Percentiles rank a stretch among this genome's conserved stretches.
Evolutionary conservation across 345 rosid species (phyloP).

Genomic region (Eucalyptus sp.): DNA sequence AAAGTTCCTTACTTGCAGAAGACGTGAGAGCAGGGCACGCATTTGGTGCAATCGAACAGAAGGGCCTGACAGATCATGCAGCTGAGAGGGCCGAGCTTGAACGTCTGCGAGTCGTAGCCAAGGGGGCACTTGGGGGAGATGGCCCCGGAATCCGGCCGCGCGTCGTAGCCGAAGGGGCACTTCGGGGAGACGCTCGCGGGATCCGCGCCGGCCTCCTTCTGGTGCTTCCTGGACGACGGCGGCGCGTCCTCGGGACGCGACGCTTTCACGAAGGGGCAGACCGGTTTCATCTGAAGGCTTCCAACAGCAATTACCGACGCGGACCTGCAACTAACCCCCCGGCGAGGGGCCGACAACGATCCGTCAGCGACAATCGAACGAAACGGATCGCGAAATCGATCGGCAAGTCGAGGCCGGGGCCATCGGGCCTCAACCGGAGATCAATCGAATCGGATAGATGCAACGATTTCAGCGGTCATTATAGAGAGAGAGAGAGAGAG

Average conservation of each 20-base stretch:
- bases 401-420: not conserved
- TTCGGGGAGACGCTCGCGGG: not conserved
- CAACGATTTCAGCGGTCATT: not conserved
- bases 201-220: not conserved
- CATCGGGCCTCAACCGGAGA: not conserved
- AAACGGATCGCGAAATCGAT: not conserved
- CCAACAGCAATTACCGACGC: not conserved
- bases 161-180: not conserved
- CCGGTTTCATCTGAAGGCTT: constrained; percentile 37
- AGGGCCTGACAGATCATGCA: constrained; percentile 92
- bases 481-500: not conserved
- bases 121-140: constrained; percentile 79
- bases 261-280: constrained; percentile 71
- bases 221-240: not conserved
- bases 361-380: not conserved
- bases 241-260: constrained; percentile 51
- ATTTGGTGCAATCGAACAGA: constrained; percentile 58
- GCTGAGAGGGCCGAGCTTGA: constrained; percentile 95
- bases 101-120: constrained; percentile 83
- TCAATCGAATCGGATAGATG: not conserved
- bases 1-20: constrained; percentile 67
- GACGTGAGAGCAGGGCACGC: constrained; percentile 83
- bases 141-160: constrained; percentile 25
- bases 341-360: not conserved
- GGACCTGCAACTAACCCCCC: not conserved